A percentile compares a stretch with the other conserved stretches of the same genome.
phyloP scores from a whole-genome alignment of 176 grass and related monocot genomes.

The Zoysia pacifica region DNA sequence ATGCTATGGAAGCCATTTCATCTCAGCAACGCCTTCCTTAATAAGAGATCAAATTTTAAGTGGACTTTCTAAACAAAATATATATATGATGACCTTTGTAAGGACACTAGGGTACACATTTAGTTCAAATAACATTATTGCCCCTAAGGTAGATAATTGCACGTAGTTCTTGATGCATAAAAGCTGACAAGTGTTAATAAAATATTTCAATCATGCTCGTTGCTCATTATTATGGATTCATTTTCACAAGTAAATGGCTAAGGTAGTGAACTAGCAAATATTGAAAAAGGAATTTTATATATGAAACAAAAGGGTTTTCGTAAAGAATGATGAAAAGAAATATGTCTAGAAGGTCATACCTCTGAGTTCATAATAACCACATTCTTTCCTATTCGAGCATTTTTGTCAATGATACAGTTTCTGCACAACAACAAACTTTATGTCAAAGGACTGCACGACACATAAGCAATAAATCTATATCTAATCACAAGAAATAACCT shows the following conservation, averaged over 20 bases:
- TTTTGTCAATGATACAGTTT: conserved; percentile 87
- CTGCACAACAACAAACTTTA: conserved; percentile 34
- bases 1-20: background rate
- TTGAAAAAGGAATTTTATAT: background rate
- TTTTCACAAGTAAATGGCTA: background rate
- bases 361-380: conserved; percentile 66
- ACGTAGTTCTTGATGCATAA: conserved; percentile 1
- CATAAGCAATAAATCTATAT: conserved; percentile 20
- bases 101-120: background rate
- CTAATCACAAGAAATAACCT: conserved; percentile 38
- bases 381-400: conserved; percentile 79
- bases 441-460: conserved; percentile 14
- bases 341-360: conserved; percentile 29
- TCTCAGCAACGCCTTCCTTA: background rate
- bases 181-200: background rate
- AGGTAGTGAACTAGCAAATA: background rate
- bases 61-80: background rate
- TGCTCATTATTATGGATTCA: background rate
- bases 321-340: background rate
- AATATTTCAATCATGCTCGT: background rate
- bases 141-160: background rate
- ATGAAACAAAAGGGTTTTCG: background rate
- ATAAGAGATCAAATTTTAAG: background rate
- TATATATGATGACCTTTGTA: background rate
- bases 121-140: background rate